Base-by-base conservation (phyloP, 306 rosid species). In the Mimosa pudica region DNA sequence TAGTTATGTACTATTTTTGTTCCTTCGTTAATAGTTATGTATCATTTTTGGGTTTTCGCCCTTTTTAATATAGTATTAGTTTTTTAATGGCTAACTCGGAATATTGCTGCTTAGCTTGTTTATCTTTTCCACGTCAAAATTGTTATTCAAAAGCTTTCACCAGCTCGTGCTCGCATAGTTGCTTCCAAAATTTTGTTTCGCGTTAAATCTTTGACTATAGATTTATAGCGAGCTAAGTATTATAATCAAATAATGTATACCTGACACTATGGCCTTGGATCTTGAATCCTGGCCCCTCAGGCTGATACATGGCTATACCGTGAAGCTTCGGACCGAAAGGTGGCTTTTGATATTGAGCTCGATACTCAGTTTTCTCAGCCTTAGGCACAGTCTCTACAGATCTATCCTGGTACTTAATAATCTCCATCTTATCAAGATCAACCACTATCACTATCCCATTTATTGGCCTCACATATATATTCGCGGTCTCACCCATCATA, bases 381-480 rank as follows among this genome's bases (percentile, higher is more conserved):
- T 45, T 84, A 0, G 87, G 87, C 0, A 84, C 84, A 20, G 82
- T 72, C 14, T 45, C 62, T 0, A 71, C 3, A 8, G 33, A 18
- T 0, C 8, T 38, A 13, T 84, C 87, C 41, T 4, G 67, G 24
- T 76, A 84, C 52, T 65, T 60, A 35, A 84, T 3, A 48, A 84
- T 76, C 79, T 66, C 14, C 87, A 84, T 84, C 5, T 46, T 8
- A 0, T 84, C 79, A 84, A 84, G 16, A 71, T 84, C 79, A 38
- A 36, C 87, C 13, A 84, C 0, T 1, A 84, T 76, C 1, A 1
- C 8, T 46, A 84, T 84, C 17, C 87, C 87, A 24, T 64, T 80
- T 10, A 84, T 71, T 7, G 84, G 87, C 62, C 87, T 80, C 14
- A 80, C 84, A 10, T 80, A 71, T 0, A 80, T 76, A 9, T 84